Percentiles rank a stretch among this genome's conserved stretches.
Conservation (phyloP, 192 early-diverging fungal genomes). For the Rhizophagus clarus region DNA sequence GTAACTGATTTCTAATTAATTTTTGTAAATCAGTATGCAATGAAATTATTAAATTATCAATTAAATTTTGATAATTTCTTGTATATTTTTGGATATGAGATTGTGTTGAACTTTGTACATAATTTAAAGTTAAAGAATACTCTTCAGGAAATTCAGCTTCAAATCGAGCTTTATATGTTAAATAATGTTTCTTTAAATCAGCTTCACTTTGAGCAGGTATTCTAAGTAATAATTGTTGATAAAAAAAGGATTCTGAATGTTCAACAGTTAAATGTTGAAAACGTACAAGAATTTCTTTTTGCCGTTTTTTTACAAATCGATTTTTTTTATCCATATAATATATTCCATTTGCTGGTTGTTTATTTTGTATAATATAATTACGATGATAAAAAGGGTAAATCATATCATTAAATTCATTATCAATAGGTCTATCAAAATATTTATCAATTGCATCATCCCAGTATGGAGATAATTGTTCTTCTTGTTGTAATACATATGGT, state of each 20-base stretch:
- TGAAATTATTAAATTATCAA: too few relatives aligned
- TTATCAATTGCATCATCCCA: constrained; percentile 2
- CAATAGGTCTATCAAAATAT: background rate
- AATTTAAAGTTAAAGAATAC: too few relatives aligned
- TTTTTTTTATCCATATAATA: background rate
- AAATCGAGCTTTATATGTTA: too few relatives aligned
- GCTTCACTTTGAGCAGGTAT: too few relatives aligned
- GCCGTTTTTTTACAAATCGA: background rate
- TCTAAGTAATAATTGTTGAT: background rate
- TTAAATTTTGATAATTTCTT: too few relatives aligned
- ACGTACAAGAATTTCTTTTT: background rate
- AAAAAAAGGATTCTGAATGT: background rate
- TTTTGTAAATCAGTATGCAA: too few relatives aligned
- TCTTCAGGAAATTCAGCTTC: too few relatives aligned
- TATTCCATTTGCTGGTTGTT: background rate
- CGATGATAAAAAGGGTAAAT: background rate
- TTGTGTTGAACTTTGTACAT: too few relatives aligned
- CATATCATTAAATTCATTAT: background rate
- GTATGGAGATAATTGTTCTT: background rate
- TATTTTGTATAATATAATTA: background rate
- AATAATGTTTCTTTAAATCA: too few relatives aligned
- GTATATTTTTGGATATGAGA: too few relatives aligned
- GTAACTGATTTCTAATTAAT: too few relatives aligned
- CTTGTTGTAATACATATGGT: background rate
- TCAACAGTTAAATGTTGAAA: background rate